Base-by-base conservation (phyloP, 805 yeast species). In the Kodamaea restingae region DNA sequence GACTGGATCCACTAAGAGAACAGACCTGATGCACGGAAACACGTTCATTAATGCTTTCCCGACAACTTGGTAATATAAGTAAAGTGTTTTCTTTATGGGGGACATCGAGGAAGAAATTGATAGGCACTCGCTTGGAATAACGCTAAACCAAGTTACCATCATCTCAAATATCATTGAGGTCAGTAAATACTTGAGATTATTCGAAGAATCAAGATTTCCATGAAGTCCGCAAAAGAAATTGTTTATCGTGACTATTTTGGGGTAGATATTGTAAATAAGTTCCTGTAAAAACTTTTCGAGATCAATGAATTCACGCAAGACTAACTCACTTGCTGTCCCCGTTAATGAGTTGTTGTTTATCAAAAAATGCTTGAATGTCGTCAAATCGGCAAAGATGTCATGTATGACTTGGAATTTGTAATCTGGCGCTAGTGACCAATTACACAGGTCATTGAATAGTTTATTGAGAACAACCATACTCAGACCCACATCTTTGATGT, bases 1-100 rank as follows among this genome's bases (percentile, higher is more conserved):
- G 28, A 61, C 50, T 11, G 69, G 51, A 36, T 68, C 73, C 14
- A 62, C 56, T 15, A 61, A 39, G 48, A 64, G 44, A 3, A 67
- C 45, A 5, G 65, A 54, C 43, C 68, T 52, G 4, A 67, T 52
- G 4, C 68, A 65, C 0, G 71, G 49, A 15, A 61, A 50, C 1
- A 62, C 54, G 33, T 67, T 63, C 18, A 47, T 41, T 21, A 68
- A 44, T 6, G 63, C 46, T 40, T 56, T 64, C 0, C 70, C 73
- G 18, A 63, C 47, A 1, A 67, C 65, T 18, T 46, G 51, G 46
- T 47, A 67, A 33, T 65, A 65, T 26, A 67, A 50, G 40, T 60
- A 61, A 35, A 65, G 54, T 3, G 61, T 55, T 38, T 59, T 60
- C 35, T 60, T 61, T 12, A 62, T 46, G 0, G 70, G 65, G 20